phyloP scores from a whole-genome alignment of 1,284 basidiomycete genomes.

The Neolentinus lepideus region DNA sequence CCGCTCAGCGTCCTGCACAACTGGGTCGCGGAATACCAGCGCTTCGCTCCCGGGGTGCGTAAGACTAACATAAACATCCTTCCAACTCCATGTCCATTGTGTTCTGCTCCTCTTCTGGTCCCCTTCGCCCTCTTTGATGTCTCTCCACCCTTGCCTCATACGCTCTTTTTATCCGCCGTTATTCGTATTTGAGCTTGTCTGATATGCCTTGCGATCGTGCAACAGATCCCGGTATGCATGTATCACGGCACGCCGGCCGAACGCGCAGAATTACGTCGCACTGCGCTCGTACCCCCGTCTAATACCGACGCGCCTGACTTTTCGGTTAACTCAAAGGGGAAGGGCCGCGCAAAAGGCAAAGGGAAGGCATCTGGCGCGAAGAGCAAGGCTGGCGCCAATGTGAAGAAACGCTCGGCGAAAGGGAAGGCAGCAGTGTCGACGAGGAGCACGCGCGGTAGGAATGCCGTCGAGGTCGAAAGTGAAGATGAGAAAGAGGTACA shows the following conservation, averaged over 20 bases:
- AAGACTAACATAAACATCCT: conserved; percentile 5
- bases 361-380: neutral
- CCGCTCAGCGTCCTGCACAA: conserved; percentile 91
- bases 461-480: neutral
- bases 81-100: neutral
- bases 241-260: conserved; percentile 84
- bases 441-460: neutral
- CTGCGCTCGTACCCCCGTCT: conserved; percentile 33
- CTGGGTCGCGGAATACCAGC: conserved; percentile 84
- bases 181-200: too few species aligned
- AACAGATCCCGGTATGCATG: conserved; percentile 77
- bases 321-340: neutral
- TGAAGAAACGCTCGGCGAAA: neutral
- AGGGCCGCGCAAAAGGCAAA: neutral
- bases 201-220: neutral
- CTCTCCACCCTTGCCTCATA: too few species aligned
- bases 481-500: conserved; percentile 5
- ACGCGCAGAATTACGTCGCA: conserved; percentile 68
- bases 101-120: too few species aligned
- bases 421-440: neutral
- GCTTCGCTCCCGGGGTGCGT: conserved; percentile 72
- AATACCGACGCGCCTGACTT: neutral
- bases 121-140: too few species aligned
- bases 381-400: neutral
- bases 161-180: too few species aligned